Evolutionary conservation across 495 filamentous ascomycete genomes (phyloP).

Genomic region (Aspergillus heteromorphus): DNA sequence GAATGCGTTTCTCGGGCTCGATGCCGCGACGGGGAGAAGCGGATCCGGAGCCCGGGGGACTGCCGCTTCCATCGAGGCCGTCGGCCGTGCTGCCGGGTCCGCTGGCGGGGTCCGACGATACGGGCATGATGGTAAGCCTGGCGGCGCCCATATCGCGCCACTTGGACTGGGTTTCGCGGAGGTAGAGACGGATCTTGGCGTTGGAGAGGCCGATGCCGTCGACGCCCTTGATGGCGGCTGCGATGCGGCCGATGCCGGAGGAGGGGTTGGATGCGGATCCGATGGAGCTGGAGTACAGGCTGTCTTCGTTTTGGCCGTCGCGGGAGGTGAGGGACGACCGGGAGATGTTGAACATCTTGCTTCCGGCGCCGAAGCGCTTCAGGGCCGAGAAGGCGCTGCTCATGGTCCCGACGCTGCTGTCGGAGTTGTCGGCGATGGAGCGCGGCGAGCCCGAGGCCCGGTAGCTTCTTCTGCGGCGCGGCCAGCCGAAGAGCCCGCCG

Average conservation of each 20-base stretch:
- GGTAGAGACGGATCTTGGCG: constrained; percentile 76
- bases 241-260: constrained; percentile 52
- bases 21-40: constrained; percentile 30
- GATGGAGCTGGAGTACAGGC: constrained; percentile 56
- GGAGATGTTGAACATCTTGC: constrained; percentile 73
- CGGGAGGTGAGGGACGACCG: constrained; percentile 54
- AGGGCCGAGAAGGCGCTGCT: constrained; percentile 66
- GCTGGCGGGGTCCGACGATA: constrained; percentile 47
- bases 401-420: constrained; percentile 55
- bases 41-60: constrained; percentile 31
- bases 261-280: constrained; percentile 36
- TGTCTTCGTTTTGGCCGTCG: constrained; percentile 50
- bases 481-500: constrained; percentile 42
- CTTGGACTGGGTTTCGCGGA: constrained; percentile 66
- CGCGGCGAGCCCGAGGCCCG: constrained; percentile 50
- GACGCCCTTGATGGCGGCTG: constrained; percentile 46
- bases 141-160: constrained; percentile 92
- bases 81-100: constrained; percentile 18
- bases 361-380: constrained; percentile 59
- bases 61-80: constrained; percentile 16
- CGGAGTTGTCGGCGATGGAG: constrained; percentile 49
- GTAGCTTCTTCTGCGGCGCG: constrained; percentile 51
- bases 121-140: constrained; percentile 71
- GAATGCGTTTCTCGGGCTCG: constrained; percentile 70
- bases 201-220: constrained; percentile 61